Conservation (phyloP, 1,139 yeast species). For the Keqinozyma sinolaborantium region DNA sequence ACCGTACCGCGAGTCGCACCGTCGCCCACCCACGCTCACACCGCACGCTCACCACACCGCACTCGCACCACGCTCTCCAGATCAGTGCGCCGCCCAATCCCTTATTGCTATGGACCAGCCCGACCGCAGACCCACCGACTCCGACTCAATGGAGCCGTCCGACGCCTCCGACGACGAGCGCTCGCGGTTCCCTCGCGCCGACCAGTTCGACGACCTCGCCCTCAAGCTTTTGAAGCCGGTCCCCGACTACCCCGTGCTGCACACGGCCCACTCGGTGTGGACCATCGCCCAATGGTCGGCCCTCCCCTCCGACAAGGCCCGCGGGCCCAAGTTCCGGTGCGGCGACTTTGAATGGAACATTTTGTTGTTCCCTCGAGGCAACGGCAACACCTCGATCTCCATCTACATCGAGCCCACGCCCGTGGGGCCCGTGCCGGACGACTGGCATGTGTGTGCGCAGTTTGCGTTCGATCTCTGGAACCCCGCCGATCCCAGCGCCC, state of each 20-base stretch:
- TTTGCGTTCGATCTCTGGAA: constrained; percentile 86
- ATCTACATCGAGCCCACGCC: constrained; percentile 65
- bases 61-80: too few relatives aligned
- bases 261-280: constrained; percentile 62
- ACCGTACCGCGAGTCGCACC: too few relatives aligned
- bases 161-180: too few relatives aligned
- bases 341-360: constrained; percentile 77
- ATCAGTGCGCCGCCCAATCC: too few relatives aligned
- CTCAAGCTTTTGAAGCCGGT: constrained; percentile 36
- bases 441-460: constrained; percentile 89
- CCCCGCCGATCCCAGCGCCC: constrained; percentile 63
- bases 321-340: constrained; percentile 50
- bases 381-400: constrained; percentile 49
- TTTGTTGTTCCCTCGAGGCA: constrained; percentile 75
- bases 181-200: too few relatives aligned
- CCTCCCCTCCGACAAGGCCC: constrained; percentile 50
- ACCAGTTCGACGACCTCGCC: constrained; percentile 26
- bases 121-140: too few relatives aligned
- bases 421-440: constrained; percentile 30
- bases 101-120: too few relatives aligned
- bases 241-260: constrained; percentile 41
- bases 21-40: too few relatives aligned
- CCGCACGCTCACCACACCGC: too few relatives aligned
- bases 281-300: constrained; percentile 62
- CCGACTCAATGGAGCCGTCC: too few relatives aligned